A percentile compares a stretch with the other conserved stretches of the same genome.
Evolutionary conservation across 331 rosid genomes (phyloP).

Genomic region (Malus hybrid): DNA sequence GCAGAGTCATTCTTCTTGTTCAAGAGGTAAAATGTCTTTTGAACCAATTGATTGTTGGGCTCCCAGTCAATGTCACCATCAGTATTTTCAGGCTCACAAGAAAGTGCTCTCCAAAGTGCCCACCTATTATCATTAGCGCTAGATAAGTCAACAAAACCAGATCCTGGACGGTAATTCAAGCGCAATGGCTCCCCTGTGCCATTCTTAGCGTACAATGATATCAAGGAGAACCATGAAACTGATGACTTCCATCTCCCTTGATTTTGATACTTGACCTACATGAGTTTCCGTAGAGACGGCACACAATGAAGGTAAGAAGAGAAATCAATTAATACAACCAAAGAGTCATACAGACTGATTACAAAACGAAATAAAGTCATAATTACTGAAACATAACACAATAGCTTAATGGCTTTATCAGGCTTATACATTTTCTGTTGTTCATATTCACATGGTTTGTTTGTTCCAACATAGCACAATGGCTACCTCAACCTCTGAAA

Average conservation of each 20-base stretch:
- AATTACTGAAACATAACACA: neutral
- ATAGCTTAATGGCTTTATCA: neutral
- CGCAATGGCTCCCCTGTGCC: constrained; percentile 60
- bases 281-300: neutral
- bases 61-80: constrained; percentile 56
- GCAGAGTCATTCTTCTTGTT: constrained; percentile 78
- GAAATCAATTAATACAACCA: neutral
- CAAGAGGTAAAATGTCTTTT: constrained; percentile 55
- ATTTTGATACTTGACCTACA: constrained; percentile 54
- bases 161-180: constrained; percentile 63
- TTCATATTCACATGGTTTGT: neutral
- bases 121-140: constrained; percentile 46
- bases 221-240: constrained; percentile 69
- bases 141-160: constrained; percentile 75
- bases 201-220: constrained; percentile 78
- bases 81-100: constrained; percentile 39
- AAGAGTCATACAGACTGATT: neutral
- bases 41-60: constrained; percentile 45
- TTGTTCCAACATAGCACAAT: neutral
- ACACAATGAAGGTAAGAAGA: neutral
- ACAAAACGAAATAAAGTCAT: neutral
- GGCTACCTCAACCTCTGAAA: neutral
- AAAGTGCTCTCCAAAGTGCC: constrained; percentile 57
- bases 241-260: constrained; percentile 63
- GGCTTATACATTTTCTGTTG: neutral